phyloP scores from a whole-genome alignment of 2,329 filamentous ascomycete genomes.

The Pyricularia grisea region DNA sequence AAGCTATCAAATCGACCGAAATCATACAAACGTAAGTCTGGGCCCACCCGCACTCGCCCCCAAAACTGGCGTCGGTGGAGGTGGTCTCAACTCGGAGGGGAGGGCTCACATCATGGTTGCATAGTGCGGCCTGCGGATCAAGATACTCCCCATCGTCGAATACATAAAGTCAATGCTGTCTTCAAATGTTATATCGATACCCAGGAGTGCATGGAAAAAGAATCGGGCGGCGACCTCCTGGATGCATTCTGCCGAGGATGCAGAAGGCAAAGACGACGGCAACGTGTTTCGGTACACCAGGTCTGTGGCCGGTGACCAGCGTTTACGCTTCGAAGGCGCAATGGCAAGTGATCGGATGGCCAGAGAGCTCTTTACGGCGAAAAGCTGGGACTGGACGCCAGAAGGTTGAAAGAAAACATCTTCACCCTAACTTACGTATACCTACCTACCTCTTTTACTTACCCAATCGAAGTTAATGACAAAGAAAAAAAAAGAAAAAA shows the following conservation, averaged over 20 bases:
- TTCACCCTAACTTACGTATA: too few species aligned
- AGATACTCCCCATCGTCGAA: slow-evolving; percentile 56
- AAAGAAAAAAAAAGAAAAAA: not conserved
- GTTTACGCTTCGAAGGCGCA: slow-evolving; percentile 36
- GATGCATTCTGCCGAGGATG: slow-evolving; percentile 13
- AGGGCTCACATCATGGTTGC: not conserved
- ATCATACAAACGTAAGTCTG: slow-evolving; percentile 48
- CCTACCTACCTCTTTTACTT: too few species aligned
- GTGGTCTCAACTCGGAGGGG: too few species aligned
- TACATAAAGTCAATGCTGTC: slow-evolving; percentile 50
- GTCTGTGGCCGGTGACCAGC: slow-evolving; percentile 37
- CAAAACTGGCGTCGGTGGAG: too few species aligned
- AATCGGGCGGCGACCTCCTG: slow-evolving; percentile 30
- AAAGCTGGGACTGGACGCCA: slow-evolving; percentile 51
- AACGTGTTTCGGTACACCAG: slow-evolving; percentile 40
- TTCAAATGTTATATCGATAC: slow-evolving; percentile 32
- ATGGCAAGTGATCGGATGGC: slow-evolving; percentile 42
- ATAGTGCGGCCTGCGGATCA: slow-evolving; percentile 54
- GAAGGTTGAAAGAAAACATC: slow-evolving; percentile 18
- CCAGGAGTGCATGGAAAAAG: slow-evolving; percentile 35
- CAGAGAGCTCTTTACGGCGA: slow-evolving; percentile 43
- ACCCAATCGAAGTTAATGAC: not conserved
- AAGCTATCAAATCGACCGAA: slow-evolving; percentile 63
- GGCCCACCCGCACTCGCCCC: too few species aligned
- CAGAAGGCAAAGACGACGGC: slow-evolving; percentile 9